A percentile compares a stretch with the other conserved stretches of the same genome.
Conservation (phyloP, 371 early-diverging fungal species). For the Nematocida parisii region DNA sequence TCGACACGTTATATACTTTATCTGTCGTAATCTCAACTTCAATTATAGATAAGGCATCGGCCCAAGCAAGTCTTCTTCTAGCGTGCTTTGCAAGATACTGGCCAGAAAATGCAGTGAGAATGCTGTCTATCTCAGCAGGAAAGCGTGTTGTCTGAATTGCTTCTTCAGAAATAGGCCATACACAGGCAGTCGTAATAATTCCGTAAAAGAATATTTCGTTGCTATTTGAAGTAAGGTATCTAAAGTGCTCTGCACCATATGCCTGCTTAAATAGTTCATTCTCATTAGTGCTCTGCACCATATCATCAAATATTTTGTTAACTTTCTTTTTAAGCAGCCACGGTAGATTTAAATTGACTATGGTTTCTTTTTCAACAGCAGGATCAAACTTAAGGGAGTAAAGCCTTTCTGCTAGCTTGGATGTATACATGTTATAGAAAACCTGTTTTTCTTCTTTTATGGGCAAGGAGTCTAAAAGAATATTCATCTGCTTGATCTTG, state of each 20-base stretch:
- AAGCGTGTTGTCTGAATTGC: neutral
- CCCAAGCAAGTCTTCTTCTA: conserved; percentile 30
- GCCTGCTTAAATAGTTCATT: conserved; percentile 21
- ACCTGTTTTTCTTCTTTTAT: conserved; percentile 32
- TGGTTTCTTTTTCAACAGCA: neutral
- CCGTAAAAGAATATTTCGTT: conserved; percentile 33
- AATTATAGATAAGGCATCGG: conserved; percentile 21
- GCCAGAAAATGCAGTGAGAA: conserved; percentile 6
- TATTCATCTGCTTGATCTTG: neutral
- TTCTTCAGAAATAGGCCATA: conserved; percentile 52
- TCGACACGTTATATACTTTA: conserved; percentile 19
- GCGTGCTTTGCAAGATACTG: conserved; percentile 23
- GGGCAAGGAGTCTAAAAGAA: conserved; percentile 14
- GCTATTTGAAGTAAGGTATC: neutral
- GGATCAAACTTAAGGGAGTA: conserved; percentile 10
- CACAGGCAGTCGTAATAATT: conserved; percentile 39
- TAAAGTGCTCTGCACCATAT: neutral
- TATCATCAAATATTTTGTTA: conserved; percentile 40
- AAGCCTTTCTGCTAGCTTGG: conserved; percentile 20
- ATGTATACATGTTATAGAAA: conserved; percentile 34
- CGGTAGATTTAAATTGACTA: conserved; percentile 14
- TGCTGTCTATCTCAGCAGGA: neutral
- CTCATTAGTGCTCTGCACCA: conserved; percentile 31
- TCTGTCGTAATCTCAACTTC: conserved; percentile 49
- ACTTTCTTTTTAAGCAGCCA: conserved; percentile 44